Evolutionary conservation across 345 rosid species (phyloP), one percentile per base, ranked within the genome.

Genomic region (Arabis alpina): DNA sequence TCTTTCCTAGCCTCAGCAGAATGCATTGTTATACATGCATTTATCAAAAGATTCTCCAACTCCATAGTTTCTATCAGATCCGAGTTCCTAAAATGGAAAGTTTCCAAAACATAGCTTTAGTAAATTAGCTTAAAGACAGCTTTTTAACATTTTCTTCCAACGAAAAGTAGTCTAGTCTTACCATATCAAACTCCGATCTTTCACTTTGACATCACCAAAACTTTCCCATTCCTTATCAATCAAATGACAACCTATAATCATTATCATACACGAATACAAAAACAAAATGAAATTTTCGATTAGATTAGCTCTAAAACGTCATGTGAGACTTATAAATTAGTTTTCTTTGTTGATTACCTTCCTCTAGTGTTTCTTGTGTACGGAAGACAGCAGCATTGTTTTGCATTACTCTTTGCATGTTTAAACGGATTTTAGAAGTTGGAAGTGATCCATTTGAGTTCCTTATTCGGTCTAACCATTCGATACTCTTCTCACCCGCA

Each of bases 1-100:
- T 93, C 98, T 58, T 91, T 93, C 75, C 97, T 82, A 44, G 98
- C 96, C 80, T 93, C 98, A 44, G 98, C 98, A 80, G 97, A 93
- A 71, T 91, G 91, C 98, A 93, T 93, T 51, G 97, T 93, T 71
- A 93, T 77, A 54, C 91, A 85, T 11, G 98, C 98, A 83, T 93
- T 93, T 48, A 89, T 83, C 82, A 93, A 72, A 76, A 93, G 94
- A 77, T 93, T 93, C 80, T 93, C 98, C 83, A 93, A 69, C 75
- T 93, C 97, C 40, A 93, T 44, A 10, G 96, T 86, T 80, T 93
- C 97, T 16, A 93, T 79, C 80, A 91, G 79, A 79, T 93, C 98
- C 37, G 98, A 86, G 80, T 93, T 93, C 98, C 98, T 93, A 68
- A 25, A 49, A 51, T 54, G 61, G 9, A 81, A 62, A 71, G 25